A percentile compares a stretch with the other conserved stretches of the same genome.
Evolutionary conservation across 768 basidiomycete species (phyloP).

Genomic region (Amanita rubescens): DNA sequence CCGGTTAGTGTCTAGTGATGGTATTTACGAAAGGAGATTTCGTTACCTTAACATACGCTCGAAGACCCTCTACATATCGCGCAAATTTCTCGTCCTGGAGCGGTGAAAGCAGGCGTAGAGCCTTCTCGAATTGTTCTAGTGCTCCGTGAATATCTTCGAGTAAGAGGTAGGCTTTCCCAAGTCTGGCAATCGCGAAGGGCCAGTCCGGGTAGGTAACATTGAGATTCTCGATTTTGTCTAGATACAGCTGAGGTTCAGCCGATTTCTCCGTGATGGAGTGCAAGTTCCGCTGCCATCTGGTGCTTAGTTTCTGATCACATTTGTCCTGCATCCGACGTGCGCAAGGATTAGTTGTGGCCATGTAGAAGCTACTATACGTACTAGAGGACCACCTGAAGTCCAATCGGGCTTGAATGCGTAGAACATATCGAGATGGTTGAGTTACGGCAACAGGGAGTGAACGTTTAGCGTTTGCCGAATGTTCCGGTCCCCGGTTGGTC

Average conservation of each 20-base stretch:
- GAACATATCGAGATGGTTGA: background rate
- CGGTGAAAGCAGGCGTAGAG: background rate
- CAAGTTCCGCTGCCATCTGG: background rate
- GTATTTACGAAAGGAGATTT: background rate
- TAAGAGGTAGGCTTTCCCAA: background rate
- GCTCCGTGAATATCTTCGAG: conserved; percentile 2
- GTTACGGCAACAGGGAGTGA: too few relatives aligned
- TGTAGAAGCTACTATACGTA: background rate
- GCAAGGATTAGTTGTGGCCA: background rate
- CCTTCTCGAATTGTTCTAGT: conserved; percentile 1
- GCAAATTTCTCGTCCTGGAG: background rate
- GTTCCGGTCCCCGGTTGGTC: too few relatives aligned
- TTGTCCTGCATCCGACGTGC: background rate
- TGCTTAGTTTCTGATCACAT: background rate
- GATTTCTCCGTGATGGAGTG: background rate
- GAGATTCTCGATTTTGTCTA: background rate
- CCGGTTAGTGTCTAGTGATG: background rate
- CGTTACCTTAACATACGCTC: background rate
- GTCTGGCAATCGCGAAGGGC: background rate
- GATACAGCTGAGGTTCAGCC: conserved; percentile 1
- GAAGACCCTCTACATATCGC: conserved; percentile 1
- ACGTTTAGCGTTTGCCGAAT: background rate
- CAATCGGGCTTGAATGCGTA: conserved; percentile 1
- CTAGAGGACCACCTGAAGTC: background rate
- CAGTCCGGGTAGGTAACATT: background rate